A percentile compares a stretch with the other conserved stretches of the same genome.
phyloP scores from a whole-genome alignment of 495 filamentous ascomycete genomes.

The Collariella sp. region DNA sequence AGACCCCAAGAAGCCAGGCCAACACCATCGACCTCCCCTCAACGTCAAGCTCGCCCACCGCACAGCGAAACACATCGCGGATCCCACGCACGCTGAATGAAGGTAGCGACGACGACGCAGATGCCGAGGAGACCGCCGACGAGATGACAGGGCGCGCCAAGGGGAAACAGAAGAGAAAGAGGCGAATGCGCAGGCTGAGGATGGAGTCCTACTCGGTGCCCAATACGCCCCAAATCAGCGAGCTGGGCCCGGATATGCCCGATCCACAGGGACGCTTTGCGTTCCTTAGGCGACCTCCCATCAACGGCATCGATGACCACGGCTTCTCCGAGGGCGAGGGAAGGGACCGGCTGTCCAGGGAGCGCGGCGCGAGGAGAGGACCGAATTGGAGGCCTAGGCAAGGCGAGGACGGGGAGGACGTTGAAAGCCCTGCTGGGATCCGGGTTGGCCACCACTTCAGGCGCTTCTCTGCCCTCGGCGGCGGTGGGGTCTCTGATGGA shows the following conservation, averaged over 20 bases:
- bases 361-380: conserved; percentile 47
- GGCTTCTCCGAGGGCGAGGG: conserved; percentile 86
- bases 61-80: conserved; percentile 35
- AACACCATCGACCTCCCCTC: conserved; percentile 26
- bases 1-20: conserved; percentile 35
- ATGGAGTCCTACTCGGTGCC: conserved; percentile 40
- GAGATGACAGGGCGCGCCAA: conserved; percentile 42
- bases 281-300: conserved; percentile 61
- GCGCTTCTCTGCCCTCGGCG: conserved; percentile 63
- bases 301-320: conserved; percentile 57
- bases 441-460: conserved; percentile 65
- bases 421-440: conserved; percentile 42
- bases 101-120: conserved; percentile 61
- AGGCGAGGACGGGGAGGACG: conserved; percentile 30
- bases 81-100: conserved; percentile 47
- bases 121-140: conserved; percentile 63
- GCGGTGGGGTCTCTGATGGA: conserved; percentile 42
- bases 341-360: conserved; percentile 56
- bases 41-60: conserved; percentile 36
- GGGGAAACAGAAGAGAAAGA: conserved; percentile 42
- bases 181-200: conserved; percentile 44
- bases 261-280: conserved; percentile 28
- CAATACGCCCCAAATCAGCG: conserved; percentile 26
- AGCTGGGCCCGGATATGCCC: conserved; percentile 25
- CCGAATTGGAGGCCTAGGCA: conserved; percentile 41